phyloP scores from a whole-genome alignment of 495 filamentous ascomycete species.

The Talaromyces trachyspermus region DNA sequence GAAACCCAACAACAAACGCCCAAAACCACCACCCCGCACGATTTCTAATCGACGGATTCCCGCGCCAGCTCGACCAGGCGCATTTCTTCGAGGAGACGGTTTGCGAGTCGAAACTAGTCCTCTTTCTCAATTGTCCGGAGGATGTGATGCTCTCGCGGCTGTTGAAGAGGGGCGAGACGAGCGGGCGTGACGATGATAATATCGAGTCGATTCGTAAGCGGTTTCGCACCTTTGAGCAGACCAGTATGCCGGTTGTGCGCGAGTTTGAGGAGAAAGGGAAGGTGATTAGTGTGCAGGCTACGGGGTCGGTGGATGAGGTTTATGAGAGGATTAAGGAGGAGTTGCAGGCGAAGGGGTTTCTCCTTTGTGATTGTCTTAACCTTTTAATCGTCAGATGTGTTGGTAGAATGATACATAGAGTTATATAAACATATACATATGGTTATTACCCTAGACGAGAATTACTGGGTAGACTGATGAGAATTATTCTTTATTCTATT shows the following conservation, averaged over 20 bases:
- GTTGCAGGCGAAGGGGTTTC: slow-evolving; percentile 41
- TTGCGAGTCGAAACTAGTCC: slow-evolving; percentile 68
- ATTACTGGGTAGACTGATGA: too few relatives aligned
- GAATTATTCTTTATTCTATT: too few relatives aligned
- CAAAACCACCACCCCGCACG: slow-evolving; percentile 30
- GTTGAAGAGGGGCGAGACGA: slow-evolving; percentile 85
- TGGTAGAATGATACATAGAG: too few relatives aligned
- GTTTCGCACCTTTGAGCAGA: slow-evolving; percentile 87
- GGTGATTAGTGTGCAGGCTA: slow-evolving; percentile 71
- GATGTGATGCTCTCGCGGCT: slow-evolving; percentile 75
- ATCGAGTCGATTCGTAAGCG: slow-evolving; percentile 91
- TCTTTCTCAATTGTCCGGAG: slow-evolving; percentile 91
- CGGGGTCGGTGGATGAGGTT: slow-evolving; percentile 61
- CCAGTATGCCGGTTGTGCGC: slow-evolving; percentile 93
- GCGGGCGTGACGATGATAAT: slow-evolving; percentile 87
- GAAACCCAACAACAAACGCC: slow-evolving; percentile 26
- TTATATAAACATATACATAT: too few relatives aligned
- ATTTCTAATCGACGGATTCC: slow-evolving; percentile 93
- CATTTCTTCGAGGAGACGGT: slow-evolving; percentile 86
- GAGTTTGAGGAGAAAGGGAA: slow-evolving; percentile 68
- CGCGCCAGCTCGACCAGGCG: slow-evolving; percentile 94
- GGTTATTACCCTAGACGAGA: too few relatives aligned
- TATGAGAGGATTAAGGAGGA: slow-evolving; percentile 57
- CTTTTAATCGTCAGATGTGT: too few relatives aligned
- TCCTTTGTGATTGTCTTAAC: slow-evolving; percentile 13